Evolutionary conservation across 2,329 filamentous ascomycete species (phyloP).

Genomic region (Aureobasidium sp.): DNA sequence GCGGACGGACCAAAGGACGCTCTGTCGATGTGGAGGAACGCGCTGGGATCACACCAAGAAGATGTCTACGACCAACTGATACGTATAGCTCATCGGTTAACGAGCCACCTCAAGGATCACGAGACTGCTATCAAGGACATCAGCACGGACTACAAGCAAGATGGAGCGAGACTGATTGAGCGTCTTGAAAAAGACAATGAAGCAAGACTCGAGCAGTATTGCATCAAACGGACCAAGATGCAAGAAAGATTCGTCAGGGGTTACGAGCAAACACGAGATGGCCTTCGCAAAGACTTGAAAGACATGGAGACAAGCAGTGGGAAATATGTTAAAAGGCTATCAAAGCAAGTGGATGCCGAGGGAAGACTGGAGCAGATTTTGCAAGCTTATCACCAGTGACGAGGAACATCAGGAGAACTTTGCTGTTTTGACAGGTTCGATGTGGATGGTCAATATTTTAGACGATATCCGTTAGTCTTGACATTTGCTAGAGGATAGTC

Average conservation of each 20-base stretch:
- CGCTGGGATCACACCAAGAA: conserved; percentile 34
- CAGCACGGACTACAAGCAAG: conserved; percentile 37
- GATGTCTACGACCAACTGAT: conserved; percentile 33
- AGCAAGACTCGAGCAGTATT: conserved; percentile 28
- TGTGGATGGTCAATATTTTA: background rate
- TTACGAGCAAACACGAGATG: background rate
- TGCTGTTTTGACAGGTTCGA: background rate
- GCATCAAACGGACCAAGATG: conserved; percentile 23
- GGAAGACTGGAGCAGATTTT: background rate
- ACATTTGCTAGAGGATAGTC: background rate
- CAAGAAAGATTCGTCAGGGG: conserved; percentile 16
- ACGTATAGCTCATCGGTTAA: conserved; percentile 36
- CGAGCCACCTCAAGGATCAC: conserved; percentile 40
- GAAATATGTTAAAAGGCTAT: background rate
- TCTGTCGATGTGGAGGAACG: conserved; percentile 32
- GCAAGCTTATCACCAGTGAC: background rate
- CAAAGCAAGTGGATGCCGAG: background rate
- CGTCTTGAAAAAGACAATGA: conserved; percentile 36
- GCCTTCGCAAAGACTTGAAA: background rate
- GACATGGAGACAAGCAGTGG: background rate
- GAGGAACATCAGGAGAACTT: background rate
- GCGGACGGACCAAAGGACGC: conserved; percentile 24
- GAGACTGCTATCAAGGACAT: conserved; percentile 40
- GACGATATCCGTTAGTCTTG: background rate
- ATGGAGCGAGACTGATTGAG: conserved; percentile 38